Evolutionary conservation across 495 filamentous ascomycete species (phyloP).

Genomic region (Aspergillus taichungensis): DNA sequence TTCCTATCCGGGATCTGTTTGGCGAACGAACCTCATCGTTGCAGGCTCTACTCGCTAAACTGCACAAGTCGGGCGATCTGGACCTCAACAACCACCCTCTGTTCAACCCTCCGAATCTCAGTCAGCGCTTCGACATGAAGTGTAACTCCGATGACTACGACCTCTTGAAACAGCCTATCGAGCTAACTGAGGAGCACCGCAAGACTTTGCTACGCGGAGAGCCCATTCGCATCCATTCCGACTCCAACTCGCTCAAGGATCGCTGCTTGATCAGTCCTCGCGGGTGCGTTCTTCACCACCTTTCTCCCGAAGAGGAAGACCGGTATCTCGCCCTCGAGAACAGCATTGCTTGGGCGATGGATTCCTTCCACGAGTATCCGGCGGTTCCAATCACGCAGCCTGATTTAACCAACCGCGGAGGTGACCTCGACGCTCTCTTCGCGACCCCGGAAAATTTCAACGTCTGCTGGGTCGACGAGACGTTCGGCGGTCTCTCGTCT

Average conservation of each 20-base stretch:
- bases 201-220: slow-evolving; percentile 34
- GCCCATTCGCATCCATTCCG: slow-evolving; percentile 26
- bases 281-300: slow-evolving; percentile 66
- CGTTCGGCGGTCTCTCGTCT: slow-evolving; percentile 13
- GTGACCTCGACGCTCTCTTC: slow-evolving; percentile 36
- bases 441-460: slow-evolving; percentile 36
- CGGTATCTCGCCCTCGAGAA: slow-evolving; percentile 68
- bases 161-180: slow-evolving; percentile 25
- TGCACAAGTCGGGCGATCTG: slow-evolving; percentile 40
- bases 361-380: slow-evolving; percentile 25
- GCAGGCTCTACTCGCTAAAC: slow-evolving; percentile 38
- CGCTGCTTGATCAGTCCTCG: slow-evolving; percentile 65
- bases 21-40: slow-evolving; percentile 31
- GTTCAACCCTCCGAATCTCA: slow-evolving; percentile 46
- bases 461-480: slow-evolving; percentile 34
- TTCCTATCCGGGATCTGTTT: slow-evolving; percentile 31
- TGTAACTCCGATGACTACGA: slow-evolving; percentile 38
- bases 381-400: slow-evolving; percentile 21
- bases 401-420: slow-evolving; percentile 32
- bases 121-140: slow-evolving; percentile 43
- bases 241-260: slow-evolving; percentile 31
- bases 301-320: slow-evolving; percentile 67
- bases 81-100: slow-evolving; percentile 43
- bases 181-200: slow-evolving; percentile 33
- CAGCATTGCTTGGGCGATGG: slow-evolving; percentile 31